Evolutionary conservation across 441 rosid species (phyloP), one percentile per base, ranked within the genome.

Genomic region (Adansonia madagascariensis): DNA sequence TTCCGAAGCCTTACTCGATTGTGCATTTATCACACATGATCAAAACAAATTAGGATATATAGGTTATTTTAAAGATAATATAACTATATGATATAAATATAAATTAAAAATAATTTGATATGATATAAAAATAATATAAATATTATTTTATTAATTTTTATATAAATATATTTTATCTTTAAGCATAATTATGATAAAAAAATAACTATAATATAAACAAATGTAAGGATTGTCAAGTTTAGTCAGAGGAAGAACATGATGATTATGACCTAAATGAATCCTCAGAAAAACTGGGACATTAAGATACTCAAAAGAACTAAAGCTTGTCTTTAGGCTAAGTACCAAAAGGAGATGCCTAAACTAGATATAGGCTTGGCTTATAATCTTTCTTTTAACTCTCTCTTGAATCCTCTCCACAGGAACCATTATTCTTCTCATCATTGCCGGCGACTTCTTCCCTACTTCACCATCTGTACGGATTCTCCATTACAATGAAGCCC

Each of bases 401-500:
- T 14, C 77, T 31, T 62, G 18, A 31, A 14, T 10, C 75, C 27
- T 39, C 67, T 57, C 31, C 62, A 57, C 57, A 27, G 15, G 41
- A 55, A 65, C 62, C 20, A 74, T 74, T 80, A 76, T 84, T 81
- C 79, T 78, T 64, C 78, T 78, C 84, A 82, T 85, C 73, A 82
- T 81, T 82, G 85, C 84, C 69, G 15, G 81, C 84, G 81, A 62
- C 83, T 31, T 77, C 79, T 76, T 52, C 77, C 81, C 83, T 82
- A 74, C 82, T 85, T 14, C 80, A 60, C 85, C 85, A 2, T 71
- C 78, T 18, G 84, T 70, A 66, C 81, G 78, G 81, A 75, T 35
- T 60, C 80, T 78, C 44, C 57, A 35, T 20, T 44, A 18, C 18
- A 60, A 60, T 15, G 68, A 60, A 60, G 18, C 52, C 3, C 4